Conservation (phyloP, 1,284 basidiomycete species). For the Pascua guehoae region DNA sequence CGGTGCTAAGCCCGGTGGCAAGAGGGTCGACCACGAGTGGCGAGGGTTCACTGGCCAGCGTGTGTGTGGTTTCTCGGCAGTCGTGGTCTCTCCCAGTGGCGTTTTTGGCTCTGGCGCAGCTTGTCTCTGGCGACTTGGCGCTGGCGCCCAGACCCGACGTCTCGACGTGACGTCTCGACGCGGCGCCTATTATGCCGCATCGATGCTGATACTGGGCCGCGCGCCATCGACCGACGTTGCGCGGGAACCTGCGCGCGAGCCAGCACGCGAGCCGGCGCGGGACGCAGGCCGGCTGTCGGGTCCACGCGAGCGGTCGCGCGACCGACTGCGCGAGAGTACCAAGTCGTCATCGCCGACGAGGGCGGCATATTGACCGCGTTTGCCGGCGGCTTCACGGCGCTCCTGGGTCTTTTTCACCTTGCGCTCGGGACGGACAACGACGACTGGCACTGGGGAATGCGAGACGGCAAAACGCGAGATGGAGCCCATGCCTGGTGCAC, state of each 20-base stretch:
- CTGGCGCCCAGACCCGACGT: too few relatives aligned
- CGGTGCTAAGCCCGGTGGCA: too few relatives aligned
- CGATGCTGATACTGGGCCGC: too few relatives aligned
- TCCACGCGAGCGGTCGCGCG: conserved; percentile 26
- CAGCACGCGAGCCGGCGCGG: conserved; percentile 29
- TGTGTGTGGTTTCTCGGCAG: too few relatives aligned
- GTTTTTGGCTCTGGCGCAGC: too few relatives aligned
- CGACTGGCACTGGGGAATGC: conserved; percentile 85
- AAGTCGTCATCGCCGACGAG: conserved; percentile 42
- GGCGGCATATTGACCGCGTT: conserved; percentile 65
- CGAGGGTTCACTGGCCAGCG: too few relatives aligned
- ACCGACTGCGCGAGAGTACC: conserved; percentile 36
- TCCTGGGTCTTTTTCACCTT: conserved; percentile 78
- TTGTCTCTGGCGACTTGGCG: too few relatives aligned
- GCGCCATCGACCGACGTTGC: conserved; percentile 47
- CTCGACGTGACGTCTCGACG: too few relatives aligned
- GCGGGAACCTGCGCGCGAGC: conserved; percentile 53
- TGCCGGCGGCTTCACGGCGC: conserved; percentile 77
- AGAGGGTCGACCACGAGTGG: too few relatives aligned
- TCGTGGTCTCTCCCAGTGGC: too few relatives aligned
- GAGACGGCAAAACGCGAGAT: conserved; percentile 68
- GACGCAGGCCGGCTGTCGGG: too few relatives aligned
- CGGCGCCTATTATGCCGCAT: too few relatives aligned
- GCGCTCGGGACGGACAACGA: conserved; percentile 80
- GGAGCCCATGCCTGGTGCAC: conserved; percentile 55